Evolutionary conservation across 2,329 filamentous ascomycete species (phyloP).

Genomic region (Gaeumannomyces tritici): DNA sequence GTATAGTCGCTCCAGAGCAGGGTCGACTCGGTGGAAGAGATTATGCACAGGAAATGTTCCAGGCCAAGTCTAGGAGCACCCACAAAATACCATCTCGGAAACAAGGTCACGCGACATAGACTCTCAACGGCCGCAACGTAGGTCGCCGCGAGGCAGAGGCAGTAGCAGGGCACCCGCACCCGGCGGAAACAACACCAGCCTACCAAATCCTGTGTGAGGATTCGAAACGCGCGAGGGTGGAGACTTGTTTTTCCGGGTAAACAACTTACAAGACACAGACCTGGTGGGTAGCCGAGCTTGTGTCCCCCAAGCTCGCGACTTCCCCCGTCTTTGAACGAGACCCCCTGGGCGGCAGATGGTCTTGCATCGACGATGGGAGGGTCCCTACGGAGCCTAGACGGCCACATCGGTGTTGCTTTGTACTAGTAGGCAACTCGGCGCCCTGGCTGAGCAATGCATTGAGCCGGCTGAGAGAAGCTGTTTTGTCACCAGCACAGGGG

Average conservation of each 20-base stretch:
- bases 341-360: not conserved
- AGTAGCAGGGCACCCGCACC: too few species aligned
- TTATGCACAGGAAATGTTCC: not conserved
- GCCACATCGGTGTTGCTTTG: too few species aligned
- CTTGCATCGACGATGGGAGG: too few species aligned
- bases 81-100: not conserved
- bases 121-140: not conserved
- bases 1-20: too few species aligned
- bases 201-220: not conserved
- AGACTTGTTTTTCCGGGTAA: not conserved
- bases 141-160: not conserved
- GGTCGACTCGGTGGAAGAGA: too few species aligned
- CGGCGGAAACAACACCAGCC: not conserved
- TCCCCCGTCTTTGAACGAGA: not conserved
- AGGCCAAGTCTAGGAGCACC: too few species aligned
- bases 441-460: too few species aligned
- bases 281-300: not conserved
- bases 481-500: too few species aligned
- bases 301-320: not conserved
- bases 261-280: not conserved
- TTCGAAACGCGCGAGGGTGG: not conserved
- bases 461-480: too few species aligned
- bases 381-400: too few species aligned
- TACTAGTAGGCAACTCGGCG: too few species aligned
- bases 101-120: not conserved